Percentiles rank a stretch among this genome's conserved stretches.
These are phyloP conservation scores for Xylaria bambusicola DNA, from an alignment of 495 filamentous ascomycete genomes.

Conservation along the genomic window DNA sequence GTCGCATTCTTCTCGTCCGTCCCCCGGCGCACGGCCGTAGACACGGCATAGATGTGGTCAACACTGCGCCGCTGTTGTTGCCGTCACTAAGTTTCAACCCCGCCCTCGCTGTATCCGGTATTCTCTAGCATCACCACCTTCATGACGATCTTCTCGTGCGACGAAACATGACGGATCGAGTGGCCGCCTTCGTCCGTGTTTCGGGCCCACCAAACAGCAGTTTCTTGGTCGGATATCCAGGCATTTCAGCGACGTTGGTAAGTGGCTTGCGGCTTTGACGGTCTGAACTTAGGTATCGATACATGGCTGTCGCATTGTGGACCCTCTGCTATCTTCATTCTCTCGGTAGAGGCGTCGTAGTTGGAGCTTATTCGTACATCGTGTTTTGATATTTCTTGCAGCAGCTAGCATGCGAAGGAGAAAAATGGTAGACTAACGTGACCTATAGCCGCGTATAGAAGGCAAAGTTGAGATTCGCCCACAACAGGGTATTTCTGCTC, in stretches of 20 bases:
- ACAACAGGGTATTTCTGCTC: conserved; percentile 75
- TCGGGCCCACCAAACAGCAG: conserved; percentile 96
- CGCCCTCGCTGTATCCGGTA: conserved; percentile 11
- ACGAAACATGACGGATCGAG: conserved; percentile 44
- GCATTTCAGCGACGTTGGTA: conserved; percentile 96
- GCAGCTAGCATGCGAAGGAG: too few relatives aligned
- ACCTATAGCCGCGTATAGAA: conserved; percentile 81
- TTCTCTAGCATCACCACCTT: conserved; percentile 22
- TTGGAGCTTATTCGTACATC: too few relatives aligned
- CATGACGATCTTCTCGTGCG: conserved; percentile 27
- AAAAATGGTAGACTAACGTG: conserved; percentile 25
- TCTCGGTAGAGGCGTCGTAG: neutral
- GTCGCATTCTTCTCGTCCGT: conserved; percentile 27
- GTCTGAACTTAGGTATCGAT: neutral
- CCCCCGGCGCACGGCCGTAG: conserved; percentile 31
- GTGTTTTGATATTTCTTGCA: too few relatives aligned
- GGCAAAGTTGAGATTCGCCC: conserved; percentile 98
- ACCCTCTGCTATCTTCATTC: neutral
- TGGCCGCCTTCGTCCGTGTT: conserved; percentile 94
- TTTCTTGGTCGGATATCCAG: conserved; percentile 94
- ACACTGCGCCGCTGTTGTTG: conserved; percentile 21
- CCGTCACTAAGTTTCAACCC: conserved; percentile 14
- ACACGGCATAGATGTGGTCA: conserved; percentile 32
- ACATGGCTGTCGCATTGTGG: conserved; percentile 2
- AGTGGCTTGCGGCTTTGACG: conserved; percentile 35